Conservation (phyloP, 306 rosid genomes). For the Echinosophora koreensis region DNA sequence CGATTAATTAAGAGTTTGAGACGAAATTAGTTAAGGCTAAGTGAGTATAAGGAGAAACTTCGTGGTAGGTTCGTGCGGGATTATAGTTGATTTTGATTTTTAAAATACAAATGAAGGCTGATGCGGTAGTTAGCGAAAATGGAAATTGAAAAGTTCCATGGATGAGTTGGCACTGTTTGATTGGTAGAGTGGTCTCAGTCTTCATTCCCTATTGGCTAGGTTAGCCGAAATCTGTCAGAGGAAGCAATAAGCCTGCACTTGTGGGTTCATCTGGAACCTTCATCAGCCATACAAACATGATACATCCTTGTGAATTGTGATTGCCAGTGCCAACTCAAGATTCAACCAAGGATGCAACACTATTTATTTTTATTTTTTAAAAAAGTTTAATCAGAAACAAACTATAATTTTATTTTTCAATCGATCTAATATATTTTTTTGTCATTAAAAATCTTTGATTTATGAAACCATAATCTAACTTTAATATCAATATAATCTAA, state of each 20-base stretch:
- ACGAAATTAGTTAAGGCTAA: background rate
- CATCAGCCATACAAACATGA: background rate
- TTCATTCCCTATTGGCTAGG: background rate
- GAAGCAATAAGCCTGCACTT: too few species aligned
- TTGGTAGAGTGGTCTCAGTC: background rate
- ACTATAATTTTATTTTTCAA: too few species aligned
- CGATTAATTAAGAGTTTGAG: background rate
- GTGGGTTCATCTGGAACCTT: conserved; percentile 22
- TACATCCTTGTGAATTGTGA: background rate
- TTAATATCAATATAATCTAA: too few species aligned
- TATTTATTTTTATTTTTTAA: too few species aligned
- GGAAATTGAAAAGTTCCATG: conserved; percentile 37
- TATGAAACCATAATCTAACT: too few species aligned
- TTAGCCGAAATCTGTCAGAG: background rate
- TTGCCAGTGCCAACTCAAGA: too few species aligned
- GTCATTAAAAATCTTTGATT: too few species aligned
- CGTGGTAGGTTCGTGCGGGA: conserved; percentile 43
- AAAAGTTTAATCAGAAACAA: too few species aligned
- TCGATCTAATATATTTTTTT: background rate
- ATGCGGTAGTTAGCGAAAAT: background rate
- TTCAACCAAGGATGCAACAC: too few species aligned
- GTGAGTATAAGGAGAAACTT: conserved; percentile 27
- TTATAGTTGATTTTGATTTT: background rate
- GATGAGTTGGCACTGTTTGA: background rate
- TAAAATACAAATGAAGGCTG: background rate